Conservation (phyloP, 73 alveolate genomes). For the Paramecium bursaria region DNA sequence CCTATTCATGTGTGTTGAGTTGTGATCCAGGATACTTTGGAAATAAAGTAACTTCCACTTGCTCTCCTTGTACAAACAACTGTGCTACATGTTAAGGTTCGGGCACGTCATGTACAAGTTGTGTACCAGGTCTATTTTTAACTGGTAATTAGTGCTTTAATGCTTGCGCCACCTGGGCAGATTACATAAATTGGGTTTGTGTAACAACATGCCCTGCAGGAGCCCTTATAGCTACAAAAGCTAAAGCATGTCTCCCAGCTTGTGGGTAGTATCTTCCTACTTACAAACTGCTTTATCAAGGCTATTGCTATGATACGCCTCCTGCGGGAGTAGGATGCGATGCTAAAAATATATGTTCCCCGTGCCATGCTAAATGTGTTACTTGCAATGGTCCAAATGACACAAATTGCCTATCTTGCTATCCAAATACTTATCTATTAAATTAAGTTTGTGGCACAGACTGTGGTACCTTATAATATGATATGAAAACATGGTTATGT, state of each 20-base stretch:
- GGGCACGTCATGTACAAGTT: background rate
- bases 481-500: conserved; percentile 4
- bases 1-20: background rate
- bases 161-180: background rate
- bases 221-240: background rate
- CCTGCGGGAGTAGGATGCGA: background rate
- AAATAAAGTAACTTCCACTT: background rate
- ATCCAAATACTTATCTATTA: background rate
- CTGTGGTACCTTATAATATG: background rate
- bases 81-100: background rate
- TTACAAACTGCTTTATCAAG: background rate
- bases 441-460: background rate
- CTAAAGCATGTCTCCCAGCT: too few relatives aligned
- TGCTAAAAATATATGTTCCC: background rate
- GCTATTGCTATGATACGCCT: background rate
- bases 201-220: conserved; percentile 15
- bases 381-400: background rate
- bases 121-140: background rate
- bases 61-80: background rate
- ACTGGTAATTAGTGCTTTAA: background rate
- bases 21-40: background rate
- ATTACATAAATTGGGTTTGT: background rate
- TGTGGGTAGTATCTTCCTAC: background rate
- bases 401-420: background rate
- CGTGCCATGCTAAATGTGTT: background rate